Evolutionary conservation across 1,284 basidiomycete species (phyloP).

Genomic region (Takashimella tepidaria): DNA sequence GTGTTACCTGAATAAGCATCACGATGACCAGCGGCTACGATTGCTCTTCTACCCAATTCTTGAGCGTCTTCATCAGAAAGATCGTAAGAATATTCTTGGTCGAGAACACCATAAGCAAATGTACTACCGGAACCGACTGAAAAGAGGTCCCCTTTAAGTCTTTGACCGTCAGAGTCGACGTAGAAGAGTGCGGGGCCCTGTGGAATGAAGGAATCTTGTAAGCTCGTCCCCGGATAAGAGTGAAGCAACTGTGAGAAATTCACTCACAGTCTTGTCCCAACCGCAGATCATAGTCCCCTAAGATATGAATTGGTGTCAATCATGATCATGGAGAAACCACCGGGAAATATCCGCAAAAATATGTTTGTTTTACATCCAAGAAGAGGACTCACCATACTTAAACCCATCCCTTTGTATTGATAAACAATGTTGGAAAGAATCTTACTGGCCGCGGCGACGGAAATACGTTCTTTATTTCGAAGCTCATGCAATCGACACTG

Average conservation of each 20-base stretch:
- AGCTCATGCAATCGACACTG: slow-evolving; percentile 97
- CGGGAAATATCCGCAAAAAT: not conserved
- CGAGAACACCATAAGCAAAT: slow-evolving; percentile 96
- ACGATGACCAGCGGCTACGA: slow-evolving; percentile 94
- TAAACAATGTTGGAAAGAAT: slow-evolving; percentile 97
- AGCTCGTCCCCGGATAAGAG: not conserved
- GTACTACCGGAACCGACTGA: slow-evolving; percentile 98
- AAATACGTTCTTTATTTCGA: slow-evolving; percentile 94
- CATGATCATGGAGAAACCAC: too few relatives aligned
- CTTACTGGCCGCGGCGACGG: slow-evolving; percentile 96
- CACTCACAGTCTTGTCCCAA: slow-evolving; percentile 92
- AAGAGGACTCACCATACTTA: slow-evolving; percentile 74
- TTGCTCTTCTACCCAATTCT: slow-evolving; percentile 88
- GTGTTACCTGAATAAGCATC: slow-evolving; percentile 98
- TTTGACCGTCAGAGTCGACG: slow-evolving; percentile 94
- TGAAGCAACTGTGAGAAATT: not conserved
- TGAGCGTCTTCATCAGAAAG: slow-evolving; percentile 89
- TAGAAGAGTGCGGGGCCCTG: slow-evolving; percentile 97
- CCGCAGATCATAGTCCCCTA: slow-evolving; percentile 99
- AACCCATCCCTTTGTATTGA: slow-evolving; percentile 97
- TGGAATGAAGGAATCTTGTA: slow-evolving; percentile 1
- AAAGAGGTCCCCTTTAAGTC: slow-evolving; percentile 93
- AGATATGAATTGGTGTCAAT: too few relatives aligned
- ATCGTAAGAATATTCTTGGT: slow-evolving; percentile 94
- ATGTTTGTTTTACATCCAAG: not conserved